These are phyloP conservation scores for Aspergillus thermomutatus DNA, from an alignment of 2,329 filamentous ascomycete species.

Conservation along the genomic window DNA sequence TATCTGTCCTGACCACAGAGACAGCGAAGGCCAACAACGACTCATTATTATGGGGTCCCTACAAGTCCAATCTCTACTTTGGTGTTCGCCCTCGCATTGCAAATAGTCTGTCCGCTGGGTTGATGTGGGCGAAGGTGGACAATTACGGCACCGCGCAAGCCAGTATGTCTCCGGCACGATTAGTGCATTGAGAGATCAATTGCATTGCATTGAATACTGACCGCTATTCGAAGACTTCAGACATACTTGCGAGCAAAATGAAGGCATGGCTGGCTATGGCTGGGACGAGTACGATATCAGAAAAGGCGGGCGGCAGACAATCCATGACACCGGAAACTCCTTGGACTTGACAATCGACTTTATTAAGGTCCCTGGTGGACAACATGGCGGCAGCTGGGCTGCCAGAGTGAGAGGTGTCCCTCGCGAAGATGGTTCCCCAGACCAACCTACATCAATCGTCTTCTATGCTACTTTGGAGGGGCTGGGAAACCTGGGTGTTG, in stretches of 20 bases:
- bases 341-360: conserved; percentile 92
- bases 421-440: conserved; percentile 62
- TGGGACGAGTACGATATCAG: conserved; percentile 97
- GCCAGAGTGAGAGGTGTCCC: conserved; percentile 80
- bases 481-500: conserved; percentile 61
- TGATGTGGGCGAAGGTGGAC: conserved; percentile 88
- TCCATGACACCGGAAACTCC: conserved; percentile 83
- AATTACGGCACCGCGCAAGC: conserved; percentile 70
- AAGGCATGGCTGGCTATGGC: conserved; percentile 90
- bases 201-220: conserved; percentile 11
- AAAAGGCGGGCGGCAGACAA: conserved; percentile 80
- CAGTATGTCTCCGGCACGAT: conserved; percentile 54
- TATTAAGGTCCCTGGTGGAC: conserved; percentile 84
- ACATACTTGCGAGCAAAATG: conserved; percentile 93
- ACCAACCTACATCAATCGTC: conserved; percentile 72
- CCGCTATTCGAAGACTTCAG: conserved; percentile 63
- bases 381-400: conserved; percentile 87
- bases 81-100: conserved; percentile 79
- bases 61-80: conserved; percentile 92
- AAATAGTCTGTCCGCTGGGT: conserved; percentile 73
- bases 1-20: conserved; percentile 37
- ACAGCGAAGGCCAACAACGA: conserved; percentile 61
- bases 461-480: conserved; percentile 84
- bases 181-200: not conserved
- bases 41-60: conserved; percentile 92